A percentile compares a stretch with the other conserved stretches of the same genome.
phyloP scores from a whole-genome alignment of 805 yeast genomes.

The Pichia kluyveri region DNA sequence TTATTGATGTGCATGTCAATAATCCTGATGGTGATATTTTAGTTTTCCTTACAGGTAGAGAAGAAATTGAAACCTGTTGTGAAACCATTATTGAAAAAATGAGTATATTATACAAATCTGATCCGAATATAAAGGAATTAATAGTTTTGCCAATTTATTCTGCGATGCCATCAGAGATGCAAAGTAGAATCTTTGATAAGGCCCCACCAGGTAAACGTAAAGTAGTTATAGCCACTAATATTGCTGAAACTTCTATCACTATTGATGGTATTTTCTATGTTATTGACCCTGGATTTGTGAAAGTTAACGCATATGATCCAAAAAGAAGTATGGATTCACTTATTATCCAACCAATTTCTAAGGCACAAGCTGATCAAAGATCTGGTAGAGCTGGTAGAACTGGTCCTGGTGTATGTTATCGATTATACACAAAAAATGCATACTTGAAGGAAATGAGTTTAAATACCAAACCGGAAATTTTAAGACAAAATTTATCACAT shows the following conservation, averaged over 20 bases:
- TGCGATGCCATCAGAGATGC: constrained; percentile 84
- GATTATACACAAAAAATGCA: constrained; percentile 83
- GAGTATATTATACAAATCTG: constrained; percentile 47
- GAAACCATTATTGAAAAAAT: constrained; percentile 61
- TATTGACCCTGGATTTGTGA: constrained; percentile 91
- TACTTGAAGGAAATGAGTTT: constrained; percentile 69
- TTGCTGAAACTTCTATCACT: constrained; percentile 95
- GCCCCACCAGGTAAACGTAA: constrained; percentile 79
- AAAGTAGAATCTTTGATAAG: constrained; percentile 80
- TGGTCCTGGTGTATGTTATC: constrained; percentile 89
- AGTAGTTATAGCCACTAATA: constrained; percentile 89
- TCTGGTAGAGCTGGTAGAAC: constrained; percentile 98
- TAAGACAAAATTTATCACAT: constrained; percentile 76
- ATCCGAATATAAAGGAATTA: constrained; percentile 45
- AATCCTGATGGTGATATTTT: constrained; percentile 73
- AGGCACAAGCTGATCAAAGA: constrained; percentile 93
- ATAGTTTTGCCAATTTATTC: constrained; percentile 84
- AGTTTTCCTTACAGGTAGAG: constrained; percentile 86
- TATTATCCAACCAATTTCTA: constrained; percentile 76
- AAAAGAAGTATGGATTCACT: constrained; percentile 87
- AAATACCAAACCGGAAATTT: constrained; percentile 83
- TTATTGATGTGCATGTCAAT: constrained; percentile 76
- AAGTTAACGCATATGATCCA: constrained; percentile 82
- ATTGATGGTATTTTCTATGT: constrained; percentile 90
- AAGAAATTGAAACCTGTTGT: constrained; percentile 87